phyloP scores from a whole-genome alignment of 305 asterid genomes.

The Solanum chacoense region DNA sequence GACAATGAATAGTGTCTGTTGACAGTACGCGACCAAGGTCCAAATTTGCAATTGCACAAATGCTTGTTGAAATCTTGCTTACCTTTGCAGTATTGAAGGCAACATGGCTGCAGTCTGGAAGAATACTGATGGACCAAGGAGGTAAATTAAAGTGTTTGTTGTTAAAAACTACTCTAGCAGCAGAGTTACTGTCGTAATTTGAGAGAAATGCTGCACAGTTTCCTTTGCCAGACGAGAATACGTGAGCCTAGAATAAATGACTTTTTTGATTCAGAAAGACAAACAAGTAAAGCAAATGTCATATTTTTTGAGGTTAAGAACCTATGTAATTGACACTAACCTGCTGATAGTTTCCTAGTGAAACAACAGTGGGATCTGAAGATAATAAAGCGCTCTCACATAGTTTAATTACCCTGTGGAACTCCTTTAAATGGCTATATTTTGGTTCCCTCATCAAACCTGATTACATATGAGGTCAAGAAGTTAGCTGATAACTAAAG shows the following conservation, averaged over 20 bases:
- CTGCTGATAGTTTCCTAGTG: conserved; percentile 43
- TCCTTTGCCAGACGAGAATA: conserved; percentile 27
- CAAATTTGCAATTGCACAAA: neutral
- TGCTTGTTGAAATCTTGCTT: neutral
- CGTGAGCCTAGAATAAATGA: conserved; percentile 27
- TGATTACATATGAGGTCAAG: conserved; percentile 1
- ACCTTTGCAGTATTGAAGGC: conserved; percentile 53
- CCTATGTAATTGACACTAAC: conserved; percentile 10
- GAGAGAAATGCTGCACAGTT: conserved; percentile 50
- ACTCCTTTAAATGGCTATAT: conserved; percentile 50
- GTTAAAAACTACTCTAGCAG: conserved; percentile 32
- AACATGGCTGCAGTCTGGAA: conserved; percentile 47
- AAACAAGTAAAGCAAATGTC: neutral
- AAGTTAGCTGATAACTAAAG: neutral
- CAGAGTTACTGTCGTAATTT: conserved; percentile 27
- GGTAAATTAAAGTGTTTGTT: conserved; percentile 33
- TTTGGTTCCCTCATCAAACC: conserved; percentile 53
- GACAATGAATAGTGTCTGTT: neutral
- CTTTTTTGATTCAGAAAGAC: neutral
- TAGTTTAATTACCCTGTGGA: conserved; percentile 46
- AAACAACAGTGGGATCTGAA: conserved; percentile 28
- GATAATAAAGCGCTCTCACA: conserved; percentile 41
- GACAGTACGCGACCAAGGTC: neutral
- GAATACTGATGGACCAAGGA: conserved; percentile 63
- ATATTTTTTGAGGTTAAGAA: neutral